Evolutionary conservation across 768 basidiomycete species (phyloP), one percentile per base, ranked within the genome.

Genomic region (Phaeotremella fagi): DNA sequence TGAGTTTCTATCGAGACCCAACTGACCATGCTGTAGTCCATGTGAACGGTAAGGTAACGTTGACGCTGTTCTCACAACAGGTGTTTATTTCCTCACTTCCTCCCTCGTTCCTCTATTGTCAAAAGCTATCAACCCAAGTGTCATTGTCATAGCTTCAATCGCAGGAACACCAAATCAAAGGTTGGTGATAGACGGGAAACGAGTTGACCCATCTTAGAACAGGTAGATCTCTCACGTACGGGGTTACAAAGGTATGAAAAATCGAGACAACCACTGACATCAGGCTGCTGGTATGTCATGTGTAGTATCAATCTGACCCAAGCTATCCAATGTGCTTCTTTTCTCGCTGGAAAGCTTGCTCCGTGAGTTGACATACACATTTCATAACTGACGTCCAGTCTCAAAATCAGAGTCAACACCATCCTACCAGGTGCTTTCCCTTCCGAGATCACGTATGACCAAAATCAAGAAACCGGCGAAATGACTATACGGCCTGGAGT

Each of bases 131-230:
- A 31, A 48, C 18, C 56, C 63, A 1, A 65, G 55, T 35, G 66
- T 71, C 28, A 55, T 63, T 20, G 54, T 61, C 25, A 68, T 71
- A 33, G 66, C 63, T 7, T 66, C 66, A 6, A 68, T 71, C 36
- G 69, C 66, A 14, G 69, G 60, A 31, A 41, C 66, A 12, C 58
- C 63, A 3, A 62, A 60, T 37, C 68, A 70, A 37, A 45, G 68
- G 59, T 61, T 28, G 25, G 59, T 38, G 22, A 41, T 14, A 6
- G 38, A 22, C 22, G 38, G 7, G 12, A 20, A 41, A 6, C 12
- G 22, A 9, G 38, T 41, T 22, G 38, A n/a, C n/a, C n/a, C n/a
- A n/a, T n/a, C n/a, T n/a, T 22, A 56, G 53, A 15, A 48, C 55
- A 5, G 58, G 59, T 51, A 60, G 64, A 12, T 60, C 54, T 4